These are phyloP conservation scores for Diutina siamensis DNA, from an alignment of 1,139 yeast genomes.

Conservation along the genomic window DNA sequence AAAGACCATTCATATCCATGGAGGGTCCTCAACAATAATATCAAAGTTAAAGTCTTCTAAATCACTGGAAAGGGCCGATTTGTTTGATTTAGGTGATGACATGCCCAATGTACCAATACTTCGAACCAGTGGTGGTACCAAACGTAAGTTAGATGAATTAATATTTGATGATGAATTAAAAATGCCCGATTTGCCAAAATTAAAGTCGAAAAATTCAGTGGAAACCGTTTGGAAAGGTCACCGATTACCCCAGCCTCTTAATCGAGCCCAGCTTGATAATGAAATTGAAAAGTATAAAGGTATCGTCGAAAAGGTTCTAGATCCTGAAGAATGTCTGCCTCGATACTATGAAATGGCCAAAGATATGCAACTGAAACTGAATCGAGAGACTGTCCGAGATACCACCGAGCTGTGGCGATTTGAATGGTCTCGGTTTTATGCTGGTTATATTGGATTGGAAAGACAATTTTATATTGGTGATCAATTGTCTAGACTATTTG, in stretches of 20 bases:
- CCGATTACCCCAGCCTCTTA: not conserved
- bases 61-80: too few species aligned
- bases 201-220: not conserved
- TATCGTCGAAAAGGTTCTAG: not conserved
- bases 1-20: too few species aligned
- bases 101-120: not conserved
- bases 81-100: not conserved
- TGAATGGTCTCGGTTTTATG: not conserved
- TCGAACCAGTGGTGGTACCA: too few species aligned
- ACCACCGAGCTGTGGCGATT: not conserved
- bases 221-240: not conserved
- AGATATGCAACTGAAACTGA: not conserved
- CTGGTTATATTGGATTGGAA: not conserved
- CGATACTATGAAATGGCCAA: not conserved
- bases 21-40: too few species aligned
- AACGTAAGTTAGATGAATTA: not conserved
- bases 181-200: not conserved
- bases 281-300: not conserved
- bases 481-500: not conserved
- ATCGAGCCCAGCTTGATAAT: not conserved
- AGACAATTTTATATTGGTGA: slow-evolving; percentile 3
- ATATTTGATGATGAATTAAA: not conserved
- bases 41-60: too few species aligned
- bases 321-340: not conserved
- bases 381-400: not conserved